These are phyloP conservation scores for Euclidium syriacum DNA, from an alignment of 345 rosid species.

Conservation along the genomic window DNA sequence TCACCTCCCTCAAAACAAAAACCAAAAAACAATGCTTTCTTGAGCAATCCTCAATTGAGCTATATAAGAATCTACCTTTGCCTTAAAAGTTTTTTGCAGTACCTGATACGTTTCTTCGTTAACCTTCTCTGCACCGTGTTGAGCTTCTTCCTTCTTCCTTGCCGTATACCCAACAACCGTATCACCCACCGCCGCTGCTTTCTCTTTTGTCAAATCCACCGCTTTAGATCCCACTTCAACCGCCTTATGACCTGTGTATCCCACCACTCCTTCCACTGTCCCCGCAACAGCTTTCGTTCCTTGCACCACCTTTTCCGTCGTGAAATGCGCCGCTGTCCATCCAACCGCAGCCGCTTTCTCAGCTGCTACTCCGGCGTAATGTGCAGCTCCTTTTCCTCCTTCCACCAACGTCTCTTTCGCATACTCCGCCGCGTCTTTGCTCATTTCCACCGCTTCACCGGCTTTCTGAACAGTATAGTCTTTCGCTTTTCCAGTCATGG, in stretches of 20 bases:
- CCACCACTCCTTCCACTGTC: slow-evolving; percentile 44
- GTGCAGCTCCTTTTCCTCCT: slow-evolving; percentile 47
- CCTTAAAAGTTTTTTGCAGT: background rate
- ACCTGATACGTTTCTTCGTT: slow-evolving; percentile 22
- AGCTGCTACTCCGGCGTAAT: slow-evolving; percentile 46
- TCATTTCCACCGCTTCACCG: slow-evolving; percentile 23
- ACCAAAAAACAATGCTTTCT: background rate
- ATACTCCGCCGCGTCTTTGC: slow-evolving; percentile 28
- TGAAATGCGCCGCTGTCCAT: slow-evolving; percentile 70
- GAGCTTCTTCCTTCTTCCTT: slow-evolving; percentile 67
- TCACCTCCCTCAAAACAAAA: slow-evolving; percentile 32
- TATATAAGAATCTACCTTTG: background rate
- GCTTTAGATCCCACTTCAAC: slow-evolving; percentile 63
- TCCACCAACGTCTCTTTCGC: slow-evolving; percentile 43
- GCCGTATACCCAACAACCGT: slow-evolving; percentile 56
- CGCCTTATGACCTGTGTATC: slow-evolving; percentile 48
- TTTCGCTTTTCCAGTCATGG: slow-evolving; percentile 23
- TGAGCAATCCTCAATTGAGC: background rate
- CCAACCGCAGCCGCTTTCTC: slow-evolving; percentile 56
- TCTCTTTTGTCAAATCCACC: slow-evolving; percentile 51
- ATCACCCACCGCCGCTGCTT: slow-evolving; percentile 48
- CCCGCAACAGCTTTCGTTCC: slow-evolving; percentile 54
- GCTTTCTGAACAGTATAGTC: slow-evolving; percentile 29
- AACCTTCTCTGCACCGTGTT: background rate
- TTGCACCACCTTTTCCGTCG: slow-evolving; percentile 49